Evolutionary conservation across 805 yeast species (phyloP).

Genomic region (Wickerhamomyces silvicola): DNA sequence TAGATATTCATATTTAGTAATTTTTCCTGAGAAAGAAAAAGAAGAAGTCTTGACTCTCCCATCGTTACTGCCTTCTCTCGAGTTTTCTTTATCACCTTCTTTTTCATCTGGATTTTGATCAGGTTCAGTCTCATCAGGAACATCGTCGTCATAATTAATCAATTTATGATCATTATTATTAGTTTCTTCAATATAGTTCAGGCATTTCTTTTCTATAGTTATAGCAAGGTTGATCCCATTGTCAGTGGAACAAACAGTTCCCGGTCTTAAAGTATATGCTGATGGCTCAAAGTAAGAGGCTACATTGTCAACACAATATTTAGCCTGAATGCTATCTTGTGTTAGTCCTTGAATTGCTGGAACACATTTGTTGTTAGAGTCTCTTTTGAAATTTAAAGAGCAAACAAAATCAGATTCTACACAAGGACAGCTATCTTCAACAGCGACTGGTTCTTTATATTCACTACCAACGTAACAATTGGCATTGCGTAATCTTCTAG

Average conservation of each 20-base stretch:
- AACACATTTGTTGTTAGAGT: constrained; percentile 41
- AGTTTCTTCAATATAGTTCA: constrained; percentile 9
- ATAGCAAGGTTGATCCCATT: constrained; percentile 19
- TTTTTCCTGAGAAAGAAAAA: constrained; percentile 43
- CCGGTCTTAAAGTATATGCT: constrained; percentile 38
- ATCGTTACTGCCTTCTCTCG: constrained; percentile 29
- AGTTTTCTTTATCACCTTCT: constrained; percentile 29
- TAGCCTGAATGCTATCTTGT: constrained; percentile 20
- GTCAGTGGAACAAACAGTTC: constrained; percentile 35
- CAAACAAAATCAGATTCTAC: constrained; percentile 67
- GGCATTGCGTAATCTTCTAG: constrained; percentile 58
- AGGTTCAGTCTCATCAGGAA: constrained; percentile 24
- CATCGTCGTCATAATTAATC: constrained; percentile 21
- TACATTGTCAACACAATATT: constrained; percentile 24
- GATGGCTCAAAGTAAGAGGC: constrained; percentile 19
- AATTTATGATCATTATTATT: constrained; percentile 13
- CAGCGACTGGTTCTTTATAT: constrained; percentile 30
- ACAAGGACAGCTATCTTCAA: constrained; percentile 59
- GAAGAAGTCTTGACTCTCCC: constrained; percentile 29
- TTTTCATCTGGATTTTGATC: constrained; percentile 24
- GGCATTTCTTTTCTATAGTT: constrained; percentile 11
- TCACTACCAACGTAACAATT: constrained; percentile 43
- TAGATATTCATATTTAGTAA: constrained; percentile 54
- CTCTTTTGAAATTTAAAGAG: constrained; percentile 39
- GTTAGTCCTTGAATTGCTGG: constrained; percentile 20